Evolutionary conservation across 139 green algal species (phyloP).

Genomic region (Protoeuglena noctilucae): DNA sequence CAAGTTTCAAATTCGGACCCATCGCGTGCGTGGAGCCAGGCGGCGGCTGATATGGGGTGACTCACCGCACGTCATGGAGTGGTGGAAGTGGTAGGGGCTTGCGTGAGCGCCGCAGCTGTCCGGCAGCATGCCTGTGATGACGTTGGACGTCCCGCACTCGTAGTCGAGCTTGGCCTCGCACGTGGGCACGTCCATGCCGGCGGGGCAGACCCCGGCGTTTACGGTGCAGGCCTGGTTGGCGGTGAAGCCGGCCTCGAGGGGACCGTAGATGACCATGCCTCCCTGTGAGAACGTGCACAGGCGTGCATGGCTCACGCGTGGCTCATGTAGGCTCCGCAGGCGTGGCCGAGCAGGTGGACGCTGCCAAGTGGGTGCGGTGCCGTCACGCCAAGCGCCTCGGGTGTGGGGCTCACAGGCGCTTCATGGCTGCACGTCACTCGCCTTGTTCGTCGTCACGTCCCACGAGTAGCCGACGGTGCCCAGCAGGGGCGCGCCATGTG

Average conservation of each 20-base stretch:
- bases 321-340: no score
- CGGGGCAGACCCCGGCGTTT: not conserved
- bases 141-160: not conserved
- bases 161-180: not conserved
- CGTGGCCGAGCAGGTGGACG: no score
- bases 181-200: not conserved
- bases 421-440: no score
- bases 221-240: not conserved
- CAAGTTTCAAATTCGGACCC: no score
- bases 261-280: not conserved
- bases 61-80: not conserved
- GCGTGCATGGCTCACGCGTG: no score
- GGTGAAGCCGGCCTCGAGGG: not conserved
- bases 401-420: no score
- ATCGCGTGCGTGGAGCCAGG: no score
- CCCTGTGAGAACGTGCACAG: no score
- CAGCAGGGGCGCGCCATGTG: not conserved
- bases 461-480: not conserved
- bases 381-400: no score
- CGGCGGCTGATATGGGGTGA: no score
- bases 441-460: not conserved
- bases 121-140: not conserved
- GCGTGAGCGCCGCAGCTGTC: not conserved
- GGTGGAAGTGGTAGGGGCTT: not conserved
- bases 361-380: no score